Evolutionary conservation across 1,139 yeast species (phyloP).

Genomic region (Hansenula anomala): DNA sequence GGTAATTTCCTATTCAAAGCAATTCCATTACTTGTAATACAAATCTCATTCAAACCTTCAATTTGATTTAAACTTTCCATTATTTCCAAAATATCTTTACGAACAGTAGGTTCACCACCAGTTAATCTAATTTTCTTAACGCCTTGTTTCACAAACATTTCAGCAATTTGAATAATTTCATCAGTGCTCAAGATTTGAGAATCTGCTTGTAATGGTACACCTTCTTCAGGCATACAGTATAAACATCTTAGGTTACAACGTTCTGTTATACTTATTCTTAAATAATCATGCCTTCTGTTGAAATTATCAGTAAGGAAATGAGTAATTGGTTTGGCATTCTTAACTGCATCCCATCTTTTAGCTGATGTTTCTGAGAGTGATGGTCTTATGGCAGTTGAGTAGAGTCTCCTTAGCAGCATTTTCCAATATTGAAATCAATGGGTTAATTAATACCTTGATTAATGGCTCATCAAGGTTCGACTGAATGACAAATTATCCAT

Average conservation of each 20-base stretch:
- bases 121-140: slow-evolving; percentile 44
- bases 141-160: slow-evolving; percentile 39
- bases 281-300: slow-evolving; percentile 39
- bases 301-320: slow-evolving; percentile 39
- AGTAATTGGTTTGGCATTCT: slow-evolving; percentile 30
- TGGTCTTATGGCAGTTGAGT: background rate
- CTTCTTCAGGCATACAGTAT: slow-evolving; percentile 55
- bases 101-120: slow-evolving; percentile 51
- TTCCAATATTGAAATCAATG: too few species aligned
- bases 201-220: slow-evolving; percentile 39
- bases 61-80: slow-evolving; percentile 32
- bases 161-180: slow-evolving; percentile 38
- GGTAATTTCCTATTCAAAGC: slow-evolving; percentile 42
- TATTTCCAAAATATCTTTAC: slow-evolving; percentile 40
- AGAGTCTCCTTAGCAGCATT: background rate
- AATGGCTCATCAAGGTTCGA: too few species aligned
- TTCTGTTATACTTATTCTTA: slow-evolving; percentile 45
- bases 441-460: too few species aligned
- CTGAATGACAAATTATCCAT: too few species aligned
- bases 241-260: slow-evolving; percentile 44
- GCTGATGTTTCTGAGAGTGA: background rate
- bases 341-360: slow-evolving; percentile 16
- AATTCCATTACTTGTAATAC: slow-evolving; percentile 46
- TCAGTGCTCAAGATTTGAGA: slow-evolving; percentile 33
- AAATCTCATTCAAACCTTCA: slow-evolving; percentile 37